phyloP scores from a whole-genome alignment of 306 rosid species.

The Calophaca sinica region DNA sequence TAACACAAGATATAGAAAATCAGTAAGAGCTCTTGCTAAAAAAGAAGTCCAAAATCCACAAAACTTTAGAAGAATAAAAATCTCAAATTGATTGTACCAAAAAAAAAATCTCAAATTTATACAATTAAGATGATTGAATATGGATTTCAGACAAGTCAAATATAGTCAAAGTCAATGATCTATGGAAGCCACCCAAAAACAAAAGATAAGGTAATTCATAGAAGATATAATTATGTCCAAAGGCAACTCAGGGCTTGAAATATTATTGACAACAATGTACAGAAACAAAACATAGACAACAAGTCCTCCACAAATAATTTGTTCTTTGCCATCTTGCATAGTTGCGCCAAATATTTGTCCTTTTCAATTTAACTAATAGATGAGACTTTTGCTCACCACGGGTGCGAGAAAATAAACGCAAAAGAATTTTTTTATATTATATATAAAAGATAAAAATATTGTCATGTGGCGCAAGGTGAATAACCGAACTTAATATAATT shows the following conservation, averaged over 20 bases:
- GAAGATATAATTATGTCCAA: too few species aligned
- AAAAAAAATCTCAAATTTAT: background rate
- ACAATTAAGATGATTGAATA: background rate
- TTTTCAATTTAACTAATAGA: background rate
- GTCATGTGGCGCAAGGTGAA: too few species aligned
- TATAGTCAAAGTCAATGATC: slow-evolving; percentile 13
- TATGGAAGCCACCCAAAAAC: background rate
- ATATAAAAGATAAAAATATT: too few species aligned
- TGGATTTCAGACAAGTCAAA: background rate
- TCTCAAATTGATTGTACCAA: too few species aligned
- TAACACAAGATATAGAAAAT: background rate
- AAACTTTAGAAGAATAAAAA: background rate
- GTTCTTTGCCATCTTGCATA: background rate
- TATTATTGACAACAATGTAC: background rate
- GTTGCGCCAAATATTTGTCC: background rate
- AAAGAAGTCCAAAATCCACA: background rate
- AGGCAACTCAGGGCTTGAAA: background rate
- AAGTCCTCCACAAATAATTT: background rate
- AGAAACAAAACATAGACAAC: background rate
- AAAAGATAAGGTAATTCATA: background rate
- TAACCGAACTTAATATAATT: too few species aligned
- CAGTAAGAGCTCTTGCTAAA: slow-evolving; percentile 3
- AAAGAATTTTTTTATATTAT: too few species aligned
- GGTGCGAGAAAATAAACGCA: too few species aligned
- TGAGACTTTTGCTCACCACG: too few species aligned